phyloP scores from a whole-genome alignment of 176 grass and related monocot species.

The Otatea glauca region DNA sequence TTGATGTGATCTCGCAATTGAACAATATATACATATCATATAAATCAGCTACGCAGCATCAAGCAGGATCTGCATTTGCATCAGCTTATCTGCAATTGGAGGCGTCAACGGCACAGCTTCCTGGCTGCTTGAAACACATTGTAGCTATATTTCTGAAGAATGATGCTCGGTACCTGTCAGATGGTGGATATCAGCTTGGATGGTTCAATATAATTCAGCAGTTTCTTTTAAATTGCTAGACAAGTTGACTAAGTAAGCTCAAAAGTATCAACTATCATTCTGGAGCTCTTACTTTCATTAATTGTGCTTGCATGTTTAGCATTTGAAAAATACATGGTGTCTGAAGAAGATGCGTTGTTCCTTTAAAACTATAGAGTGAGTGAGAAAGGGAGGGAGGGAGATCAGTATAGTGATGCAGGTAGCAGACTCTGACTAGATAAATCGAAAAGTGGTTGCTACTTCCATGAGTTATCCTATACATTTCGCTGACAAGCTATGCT shows the following conservation, averaged over 20 bases:
- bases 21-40: conserved; percentile 3
- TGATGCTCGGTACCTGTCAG: neutral
- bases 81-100: conserved; percentile 9
- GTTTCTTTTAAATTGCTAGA: neutral
- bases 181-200: neutral
- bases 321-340: conserved; percentile 9
- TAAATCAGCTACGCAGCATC: neutral
- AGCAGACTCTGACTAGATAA: conserved; percentile 12
- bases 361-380: neutral
- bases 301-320: conserved; percentile 5
- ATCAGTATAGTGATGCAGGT: conserved; percentile 9
- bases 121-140: neutral
- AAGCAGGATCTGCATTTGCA: conserved; percentile 24
- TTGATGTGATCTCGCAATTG: neutral
- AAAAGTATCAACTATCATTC: neutral
- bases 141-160: neutral
- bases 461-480: conserved; percentile 1
- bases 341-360: conserved; percentile 21
- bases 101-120: neutral
- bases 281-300: conserved; percentile 13
- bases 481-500: neutral
- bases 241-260: conserved; percentile 20
- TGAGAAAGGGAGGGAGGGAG: neutral
- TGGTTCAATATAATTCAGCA: conserved; percentile 8
- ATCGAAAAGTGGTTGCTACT: neutral